Evolutionary conservation across 164 flowering plant genomes (phyloP), one percentile per base, ranked within the genome.

Genomic region (Liquidambar formosana): DNA sequence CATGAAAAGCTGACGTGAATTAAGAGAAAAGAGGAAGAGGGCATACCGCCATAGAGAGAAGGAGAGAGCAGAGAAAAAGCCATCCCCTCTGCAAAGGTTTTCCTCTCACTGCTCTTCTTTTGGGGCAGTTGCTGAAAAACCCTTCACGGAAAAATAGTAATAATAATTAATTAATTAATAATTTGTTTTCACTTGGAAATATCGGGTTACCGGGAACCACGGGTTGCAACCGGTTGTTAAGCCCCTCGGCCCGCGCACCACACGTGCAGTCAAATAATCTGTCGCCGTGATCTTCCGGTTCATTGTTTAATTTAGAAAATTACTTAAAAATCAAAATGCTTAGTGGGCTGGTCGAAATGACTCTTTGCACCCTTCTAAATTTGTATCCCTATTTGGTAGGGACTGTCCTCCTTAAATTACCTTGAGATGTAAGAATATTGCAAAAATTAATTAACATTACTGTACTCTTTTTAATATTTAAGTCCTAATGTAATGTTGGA

Each of bases 261-360:
- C 77, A 74, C 80, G 77, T 78, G 80, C 80, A 78, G 60, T 71
- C 70, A 51, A 54, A 21, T 64, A 66, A 51, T 22, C 43, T 53
- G 58, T 66, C 53, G 22, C 71, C 71, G 63, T 66, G 53, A 71
- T 67, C 54, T 33, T 63, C 57, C 46, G 63, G 63, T 61, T 45
- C 49, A 8, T 43, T 11, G 43, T 51, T 68, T 48, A 33, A 33
- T 33, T 33, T 33, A 33, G 4, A 6, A 33, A 2, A 33, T 6
- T 2, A 33, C 41, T 33, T 6, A 33, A 33, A 33, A 33, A 33
- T 33, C 41, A 33, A 33, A 33, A 2, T 33, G 41, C 6, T 33
- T 33, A 33, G 4, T 33, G 2, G 41, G 2, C 6, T 33, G 6
- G 41, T 33, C 4, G 25, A 56, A n/a, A n/a, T n/a, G n/a, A n/a